Evolutionary conservation across 2,329 filamentous ascomycete genomes (phyloP), one percentile per base, ranked within the genome.

Genomic region (Aspergillus eucalypticola): DNA sequence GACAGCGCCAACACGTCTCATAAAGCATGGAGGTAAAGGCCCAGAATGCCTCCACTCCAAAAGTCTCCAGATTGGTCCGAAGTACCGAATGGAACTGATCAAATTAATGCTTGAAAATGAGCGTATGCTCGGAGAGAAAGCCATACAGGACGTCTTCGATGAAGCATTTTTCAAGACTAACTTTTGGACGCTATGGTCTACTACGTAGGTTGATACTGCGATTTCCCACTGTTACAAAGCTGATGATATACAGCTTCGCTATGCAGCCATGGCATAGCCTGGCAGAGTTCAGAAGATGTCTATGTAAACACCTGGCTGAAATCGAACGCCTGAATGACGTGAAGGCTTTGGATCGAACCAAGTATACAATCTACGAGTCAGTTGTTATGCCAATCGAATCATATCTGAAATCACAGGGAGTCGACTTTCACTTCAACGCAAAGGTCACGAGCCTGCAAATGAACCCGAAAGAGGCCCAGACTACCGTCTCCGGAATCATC

Each of bases 401-500:
- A 8, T 70, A 67, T 57, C 59, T 73, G 27, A 60, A 66, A 46
- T 51, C 62, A 6, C 58, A 68, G 25, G 69, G 69, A 19, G 68
- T 73, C 21, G 64, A 72, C 58, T 71, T 73, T 56, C 67, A 65
- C 17, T 70, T 70, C 63, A 59, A 67, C 17, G 56, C 59, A 6
- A 50, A 56, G 39, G 69, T 73, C 3, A 63, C 64, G 1, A 64
- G 69, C 41, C 60, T 72, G 8, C 59, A 64, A 23, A 62, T 61
- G 49, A 63, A 67, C 25, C 59, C 68, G 0, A 60, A 58, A 5
- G 60, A 65, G 35, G 64, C 58, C 7, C 69, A 64, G 8, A 74
- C 71, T 29, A 71, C 71, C 7, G 66, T 73, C n/a, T 71, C 71
- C 7, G 64, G 66, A 25, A 71, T 75, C 48, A 61, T 69, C 42